These are phyloP conservation scores for Colletotrichum melonis DNA, from an alignment of 2,329 filamentous ascomycete species.

Conservation along the genomic window DNA sequence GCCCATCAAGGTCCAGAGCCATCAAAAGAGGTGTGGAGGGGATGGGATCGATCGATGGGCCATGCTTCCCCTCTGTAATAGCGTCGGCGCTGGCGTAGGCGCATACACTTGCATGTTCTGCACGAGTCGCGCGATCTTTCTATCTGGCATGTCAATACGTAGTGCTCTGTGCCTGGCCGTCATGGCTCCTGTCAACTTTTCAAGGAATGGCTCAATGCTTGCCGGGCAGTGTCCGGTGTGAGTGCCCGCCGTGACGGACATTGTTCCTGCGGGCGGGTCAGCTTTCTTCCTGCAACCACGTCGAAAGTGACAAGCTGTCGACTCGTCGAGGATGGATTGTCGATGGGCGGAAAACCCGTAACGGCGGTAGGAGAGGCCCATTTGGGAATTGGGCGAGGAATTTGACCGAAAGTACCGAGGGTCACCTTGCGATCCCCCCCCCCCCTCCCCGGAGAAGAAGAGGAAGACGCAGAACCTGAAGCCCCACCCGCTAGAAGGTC, in stretches of 20 bases:
- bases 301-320: neutral
- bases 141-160: neutral
- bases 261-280: conserved; percentile 4
- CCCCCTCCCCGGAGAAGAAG: neutral
- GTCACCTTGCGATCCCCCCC: conserved; percentile 3
- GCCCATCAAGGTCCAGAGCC: neutral
- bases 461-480: neutral
- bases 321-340: no score
- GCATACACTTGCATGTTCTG: conserved; percentile 24
- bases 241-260: neutral
- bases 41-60: conserved; percentile 5
- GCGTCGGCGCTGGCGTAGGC: conserved; percentile 14
- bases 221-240: neutral
- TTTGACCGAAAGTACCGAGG: conserved; percentile 30
- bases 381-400: conserved; percentile 14
- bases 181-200: neutral
- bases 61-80: neutral
- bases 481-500: conserved; percentile 3
- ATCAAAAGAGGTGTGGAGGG: neutral
- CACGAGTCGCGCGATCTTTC: conserved; percentile 18
- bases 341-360: neutral
- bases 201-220: neutral
- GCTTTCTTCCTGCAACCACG: conserved; percentile 14
- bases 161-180: neutral
- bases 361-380: neutral